Conservation (phyloP, 1,284 basidiomycete species). For the Ceraceosorus guamensis region DNA sequence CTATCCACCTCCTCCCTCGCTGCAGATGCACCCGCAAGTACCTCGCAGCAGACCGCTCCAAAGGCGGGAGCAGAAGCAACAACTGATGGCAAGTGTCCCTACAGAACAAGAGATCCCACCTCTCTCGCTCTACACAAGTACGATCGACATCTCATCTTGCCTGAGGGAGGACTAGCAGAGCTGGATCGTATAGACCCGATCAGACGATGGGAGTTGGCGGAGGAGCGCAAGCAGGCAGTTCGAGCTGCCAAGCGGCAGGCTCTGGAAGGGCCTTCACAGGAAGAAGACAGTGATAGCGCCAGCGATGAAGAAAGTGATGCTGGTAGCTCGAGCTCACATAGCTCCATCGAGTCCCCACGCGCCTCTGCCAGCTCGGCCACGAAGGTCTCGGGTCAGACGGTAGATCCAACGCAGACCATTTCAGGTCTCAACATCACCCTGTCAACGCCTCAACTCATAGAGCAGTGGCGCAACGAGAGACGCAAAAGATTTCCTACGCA, state of each 20-base stretch:
- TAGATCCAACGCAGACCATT: constrained; percentile 18
- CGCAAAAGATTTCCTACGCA: constrained; percentile 42
- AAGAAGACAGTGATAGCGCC: not conserved
- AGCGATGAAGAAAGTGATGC: not conserved
- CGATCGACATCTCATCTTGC: constrained; percentile 42
- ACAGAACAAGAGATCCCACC: too few relatives aligned
- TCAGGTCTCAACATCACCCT: constrained; percentile 44
- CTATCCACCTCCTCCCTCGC: too few relatives aligned
- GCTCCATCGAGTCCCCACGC: constrained; percentile 5
- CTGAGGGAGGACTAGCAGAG: constrained; percentile 37
- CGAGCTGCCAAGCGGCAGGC: constrained; percentile 12
- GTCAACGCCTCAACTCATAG: constrained; percentile 39
- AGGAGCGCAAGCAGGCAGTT: constrained; percentile 6
- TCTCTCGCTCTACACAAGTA: too few relatives aligned
- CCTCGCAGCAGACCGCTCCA: too few relatives aligned
- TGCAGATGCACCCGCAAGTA: too few relatives aligned
- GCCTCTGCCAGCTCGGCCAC: not conserved
- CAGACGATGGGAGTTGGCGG: constrained; percentile 34
- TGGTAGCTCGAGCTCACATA: constrained; percentile 1
- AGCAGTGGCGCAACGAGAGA: constrained; percentile 44
- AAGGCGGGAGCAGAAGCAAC: too few relatives aligned
- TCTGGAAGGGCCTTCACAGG: constrained; percentile 8
- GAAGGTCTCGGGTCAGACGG: not conserved
- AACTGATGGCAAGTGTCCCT: too few relatives aligned
- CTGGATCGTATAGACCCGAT: constrained; percentile 38